Conservation (phyloP, 208 protist genomes). For the Leishmania lainsoni region DNA sequence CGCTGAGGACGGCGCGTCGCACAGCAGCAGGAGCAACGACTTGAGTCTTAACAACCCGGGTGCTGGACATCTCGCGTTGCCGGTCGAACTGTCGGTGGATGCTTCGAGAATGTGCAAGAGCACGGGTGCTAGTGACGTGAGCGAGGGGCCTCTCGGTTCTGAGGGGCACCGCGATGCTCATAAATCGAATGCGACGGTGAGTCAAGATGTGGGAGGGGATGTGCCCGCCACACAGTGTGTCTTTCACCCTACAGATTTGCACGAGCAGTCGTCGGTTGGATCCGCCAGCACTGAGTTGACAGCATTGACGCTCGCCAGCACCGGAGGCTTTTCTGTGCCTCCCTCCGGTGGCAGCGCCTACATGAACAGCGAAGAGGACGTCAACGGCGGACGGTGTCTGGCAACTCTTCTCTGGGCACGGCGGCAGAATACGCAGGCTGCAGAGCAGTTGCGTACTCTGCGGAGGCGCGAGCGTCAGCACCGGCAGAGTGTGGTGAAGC, state of each 20-base stretch:
- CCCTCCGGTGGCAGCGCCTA: not conserved
- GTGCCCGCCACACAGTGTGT: not conserved
- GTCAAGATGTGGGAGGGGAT: not conserved
- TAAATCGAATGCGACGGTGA: not conserved
- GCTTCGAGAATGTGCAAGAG: not conserved
- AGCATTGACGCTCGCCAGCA: not conserved
- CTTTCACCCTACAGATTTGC: not conserved
- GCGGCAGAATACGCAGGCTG: not conserved
- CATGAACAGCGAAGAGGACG: conserved; percentile 1
- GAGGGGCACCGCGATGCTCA: not conserved
- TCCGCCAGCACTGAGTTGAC: not conserved
- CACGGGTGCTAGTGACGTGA: not conserved
- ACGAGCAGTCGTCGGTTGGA: not conserved
- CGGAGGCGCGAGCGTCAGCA: conserved; percentile 18
- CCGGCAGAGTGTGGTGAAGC: not conserved
- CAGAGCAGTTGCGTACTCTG: not conserved
- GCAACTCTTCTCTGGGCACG: conserved; percentile 19
- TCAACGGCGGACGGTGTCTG: conserved; percentile 10
- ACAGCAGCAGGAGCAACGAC: conserved; percentile 13
- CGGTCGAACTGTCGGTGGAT: not conserved
- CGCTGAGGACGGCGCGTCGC: conserved; percentile 4
- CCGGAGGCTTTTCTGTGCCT: not conserved
- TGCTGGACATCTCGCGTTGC: not conserved
- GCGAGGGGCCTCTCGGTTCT: not conserved
- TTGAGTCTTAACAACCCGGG: conserved; percentile 1